phyloP scores from a whole-genome alignment of 305 asterid species.

The Rubia occidens region DNA sequence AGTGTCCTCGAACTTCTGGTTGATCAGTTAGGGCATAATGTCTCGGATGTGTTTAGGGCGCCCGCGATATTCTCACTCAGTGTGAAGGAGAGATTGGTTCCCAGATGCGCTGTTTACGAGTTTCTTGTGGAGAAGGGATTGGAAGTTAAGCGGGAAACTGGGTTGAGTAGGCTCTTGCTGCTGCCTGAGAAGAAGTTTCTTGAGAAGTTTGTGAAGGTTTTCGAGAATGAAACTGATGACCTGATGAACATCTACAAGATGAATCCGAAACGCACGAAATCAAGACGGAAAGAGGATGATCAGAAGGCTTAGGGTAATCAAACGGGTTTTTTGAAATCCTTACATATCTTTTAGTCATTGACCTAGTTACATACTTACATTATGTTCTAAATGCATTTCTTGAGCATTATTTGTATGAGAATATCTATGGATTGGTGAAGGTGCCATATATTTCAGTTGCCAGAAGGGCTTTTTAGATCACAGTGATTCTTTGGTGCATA shows the following conservation, averaged over 20 bases:
- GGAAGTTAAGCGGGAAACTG: conserved; percentile 15
- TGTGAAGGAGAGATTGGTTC: conserved; percentile 29
- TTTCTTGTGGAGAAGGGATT: conserved; percentile 24
- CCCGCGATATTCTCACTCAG: conserved; percentile 23
- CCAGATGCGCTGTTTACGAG: conserved; percentile 31
- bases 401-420: neutral
- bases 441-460: no score
- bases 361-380: neutral
- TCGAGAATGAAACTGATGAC: conserved; percentile 17
- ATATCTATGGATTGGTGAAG: no score
- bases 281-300: neutral
- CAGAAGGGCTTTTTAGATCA: no score
- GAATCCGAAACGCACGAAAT: neutral
- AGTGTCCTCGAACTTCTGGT: conserved; percentile 25
- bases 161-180: conserved; percentile 6
- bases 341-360: neutral
- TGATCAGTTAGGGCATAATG: conserved; percentile 24
- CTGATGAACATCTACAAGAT: conserved; percentile 21
- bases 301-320: neutral
- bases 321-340: neutral
- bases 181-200: conserved; percentile 22
- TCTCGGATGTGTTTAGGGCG: conserved; percentile 15
- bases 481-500: neutral
- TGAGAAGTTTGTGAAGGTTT: conserved; percentile 20
- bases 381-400: neutral